A percentile compares a stretch with the other conserved stretches of the same genome.
Evolutionary conservation across 768 basidiomycete species (phyloP).

Genomic region (Bullera alba): DNA sequence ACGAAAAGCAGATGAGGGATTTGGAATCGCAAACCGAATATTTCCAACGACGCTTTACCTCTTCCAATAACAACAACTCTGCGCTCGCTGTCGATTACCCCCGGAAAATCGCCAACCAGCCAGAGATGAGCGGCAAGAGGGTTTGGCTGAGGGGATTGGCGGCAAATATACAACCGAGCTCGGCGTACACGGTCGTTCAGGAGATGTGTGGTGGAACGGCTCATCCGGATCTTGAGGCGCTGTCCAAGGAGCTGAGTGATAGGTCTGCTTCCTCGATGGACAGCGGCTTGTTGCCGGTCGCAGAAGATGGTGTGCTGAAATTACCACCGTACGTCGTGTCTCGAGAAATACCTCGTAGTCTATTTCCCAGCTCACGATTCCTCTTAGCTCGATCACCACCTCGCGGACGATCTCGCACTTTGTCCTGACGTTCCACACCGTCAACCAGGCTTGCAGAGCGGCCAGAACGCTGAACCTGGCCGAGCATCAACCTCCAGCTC

Average conservation of each 20-base stretch:
- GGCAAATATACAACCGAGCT: background rate
- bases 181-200: background rate
- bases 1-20: too few species aligned
- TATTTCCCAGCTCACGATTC: background rate
- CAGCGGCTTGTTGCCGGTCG: background rate
- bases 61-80: too few species aligned
- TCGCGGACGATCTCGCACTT: background rate
- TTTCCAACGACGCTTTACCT: too few species aligned
- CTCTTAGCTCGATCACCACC: background rate
- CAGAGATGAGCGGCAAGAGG: background rate
- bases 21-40: too few species aligned
- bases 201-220: background rate
- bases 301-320: background rate
- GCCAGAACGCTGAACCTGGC: background rate
- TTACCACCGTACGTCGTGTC: slow-evolving; percentile 1
- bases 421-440: background rate
- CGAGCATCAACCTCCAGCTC: background rate
- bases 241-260: background rate
- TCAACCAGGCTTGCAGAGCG: background rate
- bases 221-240: background rate
- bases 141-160: background rate
- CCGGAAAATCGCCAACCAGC: too few species aligned
- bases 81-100: too few species aligned
- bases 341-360: background rate
- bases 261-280: background rate